A percentile compares a stretch with the other conserved stretches of the same genome.
Conservation (phyloP, 257 asterid species). For the Nicotiana tomentosiformis region DNA sequence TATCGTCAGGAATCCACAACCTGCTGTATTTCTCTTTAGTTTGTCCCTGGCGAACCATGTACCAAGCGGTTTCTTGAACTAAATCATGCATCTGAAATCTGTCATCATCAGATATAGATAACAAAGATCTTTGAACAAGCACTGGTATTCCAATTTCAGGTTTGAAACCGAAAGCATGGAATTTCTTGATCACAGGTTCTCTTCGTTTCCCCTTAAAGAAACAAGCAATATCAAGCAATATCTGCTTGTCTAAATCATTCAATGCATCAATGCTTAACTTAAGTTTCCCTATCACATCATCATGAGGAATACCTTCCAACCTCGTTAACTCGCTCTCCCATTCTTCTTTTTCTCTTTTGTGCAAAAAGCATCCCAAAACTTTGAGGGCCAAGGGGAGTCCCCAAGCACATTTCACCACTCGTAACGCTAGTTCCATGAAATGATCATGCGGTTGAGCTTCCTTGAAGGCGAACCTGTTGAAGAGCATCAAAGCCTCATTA, state of each 20-base stretch:
- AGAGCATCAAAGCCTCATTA: neutral
- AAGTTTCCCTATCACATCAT: slow-evolving; percentile 10
- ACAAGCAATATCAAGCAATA: slow-evolving; percentile 16
- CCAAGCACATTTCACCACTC: neutral
- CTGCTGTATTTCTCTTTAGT: slow-evolving; percentile 10
- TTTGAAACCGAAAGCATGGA: slow-evolving; percentile 4
- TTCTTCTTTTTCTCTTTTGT: slow-evolving; percentile 5
- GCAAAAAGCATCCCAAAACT: slow-evolving; percentile 8
- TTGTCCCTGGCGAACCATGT: slow-evolving; percentile 3
- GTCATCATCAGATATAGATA: slow-evolving; percentile 9
- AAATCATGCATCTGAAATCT: slow-evolving; percentile 13
- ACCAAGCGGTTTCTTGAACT: slow-evolving; percentile 12
- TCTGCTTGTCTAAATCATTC: slow-evolving; percentile 8
- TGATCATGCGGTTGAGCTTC: neutral
- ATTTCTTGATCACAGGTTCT: neutral
- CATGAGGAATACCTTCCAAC: slow-evolving; percentile 8
- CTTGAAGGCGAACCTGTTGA: slow-evolving; percentile 12
- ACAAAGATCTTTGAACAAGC: slow-evolving; percentile 10
- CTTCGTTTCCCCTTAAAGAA: slow-evolving; percentile 9
- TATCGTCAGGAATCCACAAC: slow-evolving; percentile 10
- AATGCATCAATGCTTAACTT: slow-evolving; percentile 11
- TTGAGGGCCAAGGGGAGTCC: slow-evolving; percentile 14
- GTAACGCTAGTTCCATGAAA: neutral
- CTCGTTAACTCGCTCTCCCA: slow-evolving; percentile 7
- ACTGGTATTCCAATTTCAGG: slow-evolving; percentile 14